phyloP scores from a whole-genome alignment of 2,329 filamentous ascomycete species.

The Aspergillus quadricinctus region DNA sequence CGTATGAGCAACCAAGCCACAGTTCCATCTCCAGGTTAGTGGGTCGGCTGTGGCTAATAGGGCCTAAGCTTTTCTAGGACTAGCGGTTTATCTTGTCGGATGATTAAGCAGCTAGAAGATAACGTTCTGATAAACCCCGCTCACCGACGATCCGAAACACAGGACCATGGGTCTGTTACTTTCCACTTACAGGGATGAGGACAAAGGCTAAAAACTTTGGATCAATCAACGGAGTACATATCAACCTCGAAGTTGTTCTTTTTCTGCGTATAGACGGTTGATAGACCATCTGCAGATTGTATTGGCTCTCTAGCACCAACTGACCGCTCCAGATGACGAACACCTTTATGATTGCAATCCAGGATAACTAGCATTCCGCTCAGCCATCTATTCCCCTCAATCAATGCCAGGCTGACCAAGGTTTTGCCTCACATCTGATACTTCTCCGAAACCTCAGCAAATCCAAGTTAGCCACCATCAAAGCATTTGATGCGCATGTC shows the following conservation, averaged over 20 bases:
- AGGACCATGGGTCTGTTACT: constrained; percentile 7
- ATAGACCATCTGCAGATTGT: background rate
- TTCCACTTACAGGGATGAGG: background rate
- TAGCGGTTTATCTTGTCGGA: background rate
- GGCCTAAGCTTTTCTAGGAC: background rate
- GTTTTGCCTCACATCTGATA: background rate
- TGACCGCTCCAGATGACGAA: background rate
- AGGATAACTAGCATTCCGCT: background rate
- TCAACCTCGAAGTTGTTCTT: background rate
- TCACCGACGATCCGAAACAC: constrained; percentile 5
- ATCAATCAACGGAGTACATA: background rate
- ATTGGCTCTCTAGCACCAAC: background rate
- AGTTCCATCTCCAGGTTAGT: background rate
- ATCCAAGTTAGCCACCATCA: background rate
- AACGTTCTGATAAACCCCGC: background rate
- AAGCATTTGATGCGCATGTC: constrained; percentile 1
- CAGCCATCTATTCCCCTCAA: background rate
- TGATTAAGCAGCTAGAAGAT: background rate
- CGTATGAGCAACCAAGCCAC: background rate
- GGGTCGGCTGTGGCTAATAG: background rate
- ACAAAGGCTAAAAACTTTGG: background rate
- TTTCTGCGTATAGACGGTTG: background rate
- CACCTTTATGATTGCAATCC: background rate
- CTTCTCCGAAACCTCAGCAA: background rate
- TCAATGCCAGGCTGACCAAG: background rate